Base-by-base conservation (phyloP, 345 rosid genomes). In the Melastoma malabathricum region DNA sequence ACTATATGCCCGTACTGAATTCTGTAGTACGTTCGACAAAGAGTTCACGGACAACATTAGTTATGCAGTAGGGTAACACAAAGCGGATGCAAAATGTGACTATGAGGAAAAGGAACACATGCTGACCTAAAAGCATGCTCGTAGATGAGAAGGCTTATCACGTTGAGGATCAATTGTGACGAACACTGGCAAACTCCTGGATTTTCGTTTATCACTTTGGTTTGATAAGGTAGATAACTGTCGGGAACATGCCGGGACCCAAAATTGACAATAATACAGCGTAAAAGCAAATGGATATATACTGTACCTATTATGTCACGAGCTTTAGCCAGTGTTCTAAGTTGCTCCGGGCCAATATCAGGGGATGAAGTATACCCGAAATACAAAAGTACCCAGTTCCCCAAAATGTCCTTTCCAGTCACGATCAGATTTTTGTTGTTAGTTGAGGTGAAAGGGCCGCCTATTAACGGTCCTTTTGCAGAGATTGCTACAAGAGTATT, bases 351-450 rank as follows among this genome's bases (percentile, higher is more conserved):
- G 34, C 98, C 94, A 58, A 77, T 69, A 81, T 84, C 97, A 29
- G 98, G 98, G 25, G 97, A 84, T 58, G 73, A 87, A 18, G 98
- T 81, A 63, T 87, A 87, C 16, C 98, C 98, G 45, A 92, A 92
- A 78, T 82, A 79, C 34, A 92, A 68, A 44, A 87, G 75, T 67
- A 77, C 65, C 98, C 97, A 92, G 25, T 83, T 79, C 48, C 97
- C 96, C 1, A 59, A 51, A 41, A 92, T 71, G 61, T 73, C 68
- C 44, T 62, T 39, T 61, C 79, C 83, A 9, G 83, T 80, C 34
- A 92, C 73, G 1, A 59, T 53, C 60, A 43, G 74, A 52, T 73
- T 68, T 58, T 79, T 76, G 5, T 82, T 72, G 72, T 81, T 74
- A 23, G 75, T 56, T 49, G 84, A 72, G 47, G 80, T 63, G 59